A percentile compares a stretch with the other conserved stretches of the same genome.
These are phyloP conservation scores for Spirogloea muscicola DNA, from an alignment of 139 green algal genomes.

Conservation along the genomic window DNA sequence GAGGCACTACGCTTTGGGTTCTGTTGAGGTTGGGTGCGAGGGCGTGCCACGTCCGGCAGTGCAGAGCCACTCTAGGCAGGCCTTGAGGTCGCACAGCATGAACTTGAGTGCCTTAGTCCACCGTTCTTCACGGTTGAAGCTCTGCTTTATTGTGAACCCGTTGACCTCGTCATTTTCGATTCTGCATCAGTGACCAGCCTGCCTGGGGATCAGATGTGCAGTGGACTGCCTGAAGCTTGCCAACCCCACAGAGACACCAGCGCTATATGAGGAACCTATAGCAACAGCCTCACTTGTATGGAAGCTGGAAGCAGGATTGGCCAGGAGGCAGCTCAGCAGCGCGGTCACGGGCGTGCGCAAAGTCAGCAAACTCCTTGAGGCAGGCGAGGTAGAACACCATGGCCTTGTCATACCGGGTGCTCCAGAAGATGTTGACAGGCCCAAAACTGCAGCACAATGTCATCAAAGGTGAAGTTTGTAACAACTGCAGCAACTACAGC, in stretches of 20 bases:
- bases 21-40: no score
- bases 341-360: constrained; percentile 52
- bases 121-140: constrained; percentile 75
- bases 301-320: constrained; percentile 68
- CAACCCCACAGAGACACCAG: no score
- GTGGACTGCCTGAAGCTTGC: no score
- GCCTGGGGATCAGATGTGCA: not conserved
- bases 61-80: constrained; percentile 25
- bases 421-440: constrained; percentile 79
- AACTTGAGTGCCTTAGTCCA: constrained; percentile 93
- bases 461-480: no score
- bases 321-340: constrained; percentile 27
- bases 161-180: constrained; percentile 85
- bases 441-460: constrained; percentile 69
- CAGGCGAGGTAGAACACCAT: constrained; percentile 75
- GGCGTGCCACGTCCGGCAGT: no score
- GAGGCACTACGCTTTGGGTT: no score
- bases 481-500: no score
- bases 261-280: no score
- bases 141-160: constrained; percentile 72
- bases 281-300: constrained; percentile 54
- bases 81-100: constrained; percentile 42
- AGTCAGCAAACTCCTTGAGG: constrained; percentile 81
- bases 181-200: constrained; percentile 12
- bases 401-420: constrained; percentile 74